These are phyloP conservation scores for Aureobasidium musti DNA, from an alignment of 2,329 filamentous ascomycete genomes.

Conservation along the genomic window DNA sequence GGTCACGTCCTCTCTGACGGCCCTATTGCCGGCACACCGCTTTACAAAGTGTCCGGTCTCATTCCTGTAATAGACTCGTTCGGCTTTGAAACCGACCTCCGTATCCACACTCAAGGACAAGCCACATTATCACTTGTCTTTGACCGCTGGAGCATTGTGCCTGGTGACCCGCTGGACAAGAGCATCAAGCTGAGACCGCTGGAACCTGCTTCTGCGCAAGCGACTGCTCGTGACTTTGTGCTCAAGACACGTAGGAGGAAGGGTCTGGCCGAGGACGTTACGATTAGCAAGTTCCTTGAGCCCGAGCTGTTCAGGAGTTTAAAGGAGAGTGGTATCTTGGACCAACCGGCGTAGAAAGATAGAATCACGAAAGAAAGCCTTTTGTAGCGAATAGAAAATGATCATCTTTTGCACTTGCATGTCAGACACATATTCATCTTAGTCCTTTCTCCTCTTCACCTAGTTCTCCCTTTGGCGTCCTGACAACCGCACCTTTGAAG, in stretches of 20 bases:
- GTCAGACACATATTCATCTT: neutral
- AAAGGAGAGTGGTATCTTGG: slow-evolving; percentile 84
- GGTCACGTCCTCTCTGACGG: slow-evolving; percentile 95
- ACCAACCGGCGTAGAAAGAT: slow-evolving; percentile 47
- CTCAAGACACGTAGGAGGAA: slow-evolving; percentile 93
- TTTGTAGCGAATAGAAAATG: neutral
- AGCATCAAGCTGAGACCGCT: slow-evolving; percentile 79
- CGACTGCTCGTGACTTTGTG: slow-evolving; percentile 92
- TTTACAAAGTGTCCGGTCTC: slow-evolving; percentile 87
- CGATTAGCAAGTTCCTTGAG: slow-evolving; percentile 93
- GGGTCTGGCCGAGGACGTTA: slow-evolving; percentile 92
- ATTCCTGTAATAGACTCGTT: slow-evolving; percentile 97
- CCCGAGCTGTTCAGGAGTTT: slow-evolving; percentile 87
- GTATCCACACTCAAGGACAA: slow-evolving; percentile 93
- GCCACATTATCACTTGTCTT: slow-evolving; percentile 90
- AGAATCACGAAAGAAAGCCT: neutral
- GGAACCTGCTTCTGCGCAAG: slow-evolving; percentile 84
- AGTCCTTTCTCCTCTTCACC: neutral
- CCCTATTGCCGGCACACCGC: slow-evolving; percentile 87
- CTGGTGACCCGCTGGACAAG: slow-evolving; percentile 89
- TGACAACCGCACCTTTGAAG: slow-evolving; percentile 3
- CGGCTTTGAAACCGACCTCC: slow-evolving; percentile 94
- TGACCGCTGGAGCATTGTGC: slow-evolving; percentile 93
- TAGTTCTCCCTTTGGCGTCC: slow-evolving; percentile 9
- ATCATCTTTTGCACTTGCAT: neutral